Percentiles rank a stretch among this genome's conserved stretches.
Evolutionary conservation across 208 protist genomes (phyloP).

Genomic region (Leishmania amazonensis): DNA sequence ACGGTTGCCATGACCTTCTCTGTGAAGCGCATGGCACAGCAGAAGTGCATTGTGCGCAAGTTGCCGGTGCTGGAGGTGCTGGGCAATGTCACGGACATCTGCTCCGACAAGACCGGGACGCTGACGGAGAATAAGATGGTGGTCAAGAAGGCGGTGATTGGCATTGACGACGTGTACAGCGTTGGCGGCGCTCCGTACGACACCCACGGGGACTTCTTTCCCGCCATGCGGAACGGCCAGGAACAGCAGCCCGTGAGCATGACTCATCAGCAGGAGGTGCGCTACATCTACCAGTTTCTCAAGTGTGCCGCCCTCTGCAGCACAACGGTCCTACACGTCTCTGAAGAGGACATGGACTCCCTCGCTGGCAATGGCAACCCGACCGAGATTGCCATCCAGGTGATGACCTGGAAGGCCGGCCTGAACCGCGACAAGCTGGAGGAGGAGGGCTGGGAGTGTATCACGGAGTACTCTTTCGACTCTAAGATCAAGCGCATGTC

Average conservation of each 20-base stretch:
- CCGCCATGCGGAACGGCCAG: slow-evolving; percentile 35
- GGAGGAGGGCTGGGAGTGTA: slow-evolving; percentile 76
- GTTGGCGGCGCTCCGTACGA: slow-evolving; percentile 83
- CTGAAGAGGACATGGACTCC: slow-evolving; percentile 63
- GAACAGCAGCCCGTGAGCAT: slow-evolving; percentile 47
- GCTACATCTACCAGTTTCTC: slow-evolving; percentile 77
- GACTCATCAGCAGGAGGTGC: slow-evolving; percentile 37
- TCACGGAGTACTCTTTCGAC: slow-evolving; percentile 88
- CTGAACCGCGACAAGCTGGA: slow-evolving; percentile 65
- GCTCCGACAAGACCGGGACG: slow-evolving; percentile 95
- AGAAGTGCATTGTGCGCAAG: slow-evolving; percentile 87
- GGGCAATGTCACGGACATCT: slow-evolving; percentile 92
- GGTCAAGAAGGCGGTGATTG: slow-evolving; percentile 79
- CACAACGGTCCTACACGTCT: slow-evolving; percentile 61
- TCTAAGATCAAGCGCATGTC: slow-evolving; percentile 92
- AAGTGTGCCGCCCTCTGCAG: slow-evolving; percentile 80
- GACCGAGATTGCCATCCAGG: slow-evolving; percentile 90
- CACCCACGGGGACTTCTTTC: slow-evolving; percentile 64
- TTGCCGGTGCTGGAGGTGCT: slow-evolving; percentile 88
- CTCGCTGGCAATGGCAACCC: slow-evolving; percentile 83
- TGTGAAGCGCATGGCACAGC: slow-evolving; percentile 83
- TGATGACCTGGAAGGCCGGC: slow-evolving; percentile 89
- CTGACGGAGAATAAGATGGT: slow-evolving; percentile 95
- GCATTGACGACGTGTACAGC: slow-evolving; percentile 53
- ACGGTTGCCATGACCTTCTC: slow-evolving; percentile 89